A percentile compares a stretch with the other conserved stretches of the same genome.
Conservation (phyloP, 495 filamentous ascomycete species). For the Jackrogersella minutella region DNA sequence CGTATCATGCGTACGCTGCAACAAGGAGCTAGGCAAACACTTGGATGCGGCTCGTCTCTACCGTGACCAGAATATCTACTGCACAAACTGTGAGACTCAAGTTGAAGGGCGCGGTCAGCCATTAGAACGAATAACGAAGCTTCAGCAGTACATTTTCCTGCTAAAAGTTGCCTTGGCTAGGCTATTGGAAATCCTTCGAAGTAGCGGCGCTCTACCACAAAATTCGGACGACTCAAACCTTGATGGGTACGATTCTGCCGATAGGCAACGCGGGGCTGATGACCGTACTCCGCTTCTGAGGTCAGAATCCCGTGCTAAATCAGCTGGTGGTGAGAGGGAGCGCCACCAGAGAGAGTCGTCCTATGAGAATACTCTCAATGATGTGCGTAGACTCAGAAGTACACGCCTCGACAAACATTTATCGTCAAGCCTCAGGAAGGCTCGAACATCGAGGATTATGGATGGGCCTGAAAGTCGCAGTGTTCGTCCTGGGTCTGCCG, state of each 20-base stretch:
- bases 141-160: conserved; percentile 94
- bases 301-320: conserved; percentile 75
- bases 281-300: conserved; percentile 58
- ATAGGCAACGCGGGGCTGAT: conserved; percentile 64
- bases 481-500: conserved; percentile 80
- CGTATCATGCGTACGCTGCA: conserved; percentile 77
- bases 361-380: conserved; percentile 94
- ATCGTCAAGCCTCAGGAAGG: conserved; percentile 88
- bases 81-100: conserved; percentile 65
- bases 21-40: conserved; percentile 70
- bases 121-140: conserved; percentile 72
- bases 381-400: conserved; percentile 89
- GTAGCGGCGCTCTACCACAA: conserved; percentile 78
- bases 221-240: conserved; percentile 80
- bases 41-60: conserved; percentile 72
- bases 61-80: conserved; percentile 70
- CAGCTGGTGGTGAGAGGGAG: conserved; percentile 69
- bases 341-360: conserved; percentile 70
- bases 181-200: conserved; percentile 84
- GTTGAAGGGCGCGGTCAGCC: conserved; percentile 47
- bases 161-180: conserved; percentile 90
- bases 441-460: conserved; percentile 89
- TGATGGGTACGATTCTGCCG: conserved; percentile 70
- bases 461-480: conserved; percentile 86
- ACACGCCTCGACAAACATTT: conserved; percentile 93